Conservation (phyloP, 768 basidiomycete species). For the Tricholoma saponaceum region DNA sequence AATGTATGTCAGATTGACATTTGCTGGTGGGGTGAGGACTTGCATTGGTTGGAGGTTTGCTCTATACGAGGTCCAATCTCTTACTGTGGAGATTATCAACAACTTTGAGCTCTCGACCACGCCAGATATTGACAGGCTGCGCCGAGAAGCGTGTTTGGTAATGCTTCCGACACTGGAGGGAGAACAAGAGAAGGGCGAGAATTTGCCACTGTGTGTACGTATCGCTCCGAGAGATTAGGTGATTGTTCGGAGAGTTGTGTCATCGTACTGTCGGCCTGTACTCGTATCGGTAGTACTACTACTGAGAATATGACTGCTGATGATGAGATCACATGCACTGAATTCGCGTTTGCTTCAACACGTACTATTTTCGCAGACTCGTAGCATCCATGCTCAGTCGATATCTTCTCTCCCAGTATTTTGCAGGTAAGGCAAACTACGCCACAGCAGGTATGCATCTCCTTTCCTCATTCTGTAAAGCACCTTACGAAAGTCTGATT, state of each 20-base stretch:
- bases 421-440: conserved; percentile 1
- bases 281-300: no score
- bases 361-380: no score
- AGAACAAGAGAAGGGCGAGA: conserved; percentile 39
- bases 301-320: no score
- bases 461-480: neutral
- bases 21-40: conserved; percentile 41
- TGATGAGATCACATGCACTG: no score
- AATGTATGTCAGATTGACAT: conserved; percentile 36
- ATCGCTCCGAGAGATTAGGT: conserved; percentile 30
- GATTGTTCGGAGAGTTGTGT: neutral
- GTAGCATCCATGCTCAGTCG: conserved; percentile 11
- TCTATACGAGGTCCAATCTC: conserved; percentile 51
- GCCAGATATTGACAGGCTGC: conserved; percentile 33
- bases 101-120: conserved; percentile 53
- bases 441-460: conserved; percentile 4
- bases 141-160: conserved; percentile 42
- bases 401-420: conserved; percentile 7
- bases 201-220: conserved; percentile 37
- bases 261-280: neutral
- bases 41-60: conserved; percentile 53
- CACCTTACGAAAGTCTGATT: neutral
- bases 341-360: no score
- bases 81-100: conserved; percentile 54
- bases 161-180: conserved; percentile 47